Evolutionary conservation across 768 basidiomycete species (phyloP), one percentile per base, ranked within the genome.

Genomic region (Leccinum uliginosum): DNA sequence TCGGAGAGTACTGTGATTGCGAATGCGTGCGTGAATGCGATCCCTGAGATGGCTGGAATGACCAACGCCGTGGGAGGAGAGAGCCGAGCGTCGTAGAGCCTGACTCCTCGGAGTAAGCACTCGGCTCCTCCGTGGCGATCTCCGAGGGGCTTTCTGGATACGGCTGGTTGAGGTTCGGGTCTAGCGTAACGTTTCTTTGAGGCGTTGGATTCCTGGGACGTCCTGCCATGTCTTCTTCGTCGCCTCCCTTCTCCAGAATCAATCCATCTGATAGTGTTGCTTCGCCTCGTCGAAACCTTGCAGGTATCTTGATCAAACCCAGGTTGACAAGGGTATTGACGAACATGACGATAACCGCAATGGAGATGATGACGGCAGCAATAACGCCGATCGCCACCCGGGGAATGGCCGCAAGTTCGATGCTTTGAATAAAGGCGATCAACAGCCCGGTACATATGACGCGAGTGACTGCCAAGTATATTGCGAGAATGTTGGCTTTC

Each of bases 371-470:
- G 30, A 88, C 82, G 12, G 85, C 83, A 38, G 83, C 78, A 59
- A 92, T 80, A 55, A 89, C 79, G 21, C 92, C 93, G 55, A 97
- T 85, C 32, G 82, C 86, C 2, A 90, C 87, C 19, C 93, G 83
- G 1, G 89, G 85, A 62, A 96, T 96, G 40, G 93, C 78, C 17
- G 77, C 73, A 32, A 94, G 78, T 6, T 76, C 70, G 24, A 93
- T 66, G 9, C 71, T 74, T 59, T 89, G 79, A 48, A 92, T 73
- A 70, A 94, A 97, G 0, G 90, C 83, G 59, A 96, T 80, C 75
- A 90, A 74, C 21, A 93, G 68, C 6, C 83, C 87, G 26, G 85
- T 84, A 55, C 83, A 86, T 11, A 86, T 75, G 8, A 95, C 73
- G 26, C 93, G 81, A 11, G 84, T 80, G 61, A 88, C 75, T 40